Base-by-base conservation (phyloP, 2,329 filamentous ascomycete species). In the Fusarium sp. region DNA sequence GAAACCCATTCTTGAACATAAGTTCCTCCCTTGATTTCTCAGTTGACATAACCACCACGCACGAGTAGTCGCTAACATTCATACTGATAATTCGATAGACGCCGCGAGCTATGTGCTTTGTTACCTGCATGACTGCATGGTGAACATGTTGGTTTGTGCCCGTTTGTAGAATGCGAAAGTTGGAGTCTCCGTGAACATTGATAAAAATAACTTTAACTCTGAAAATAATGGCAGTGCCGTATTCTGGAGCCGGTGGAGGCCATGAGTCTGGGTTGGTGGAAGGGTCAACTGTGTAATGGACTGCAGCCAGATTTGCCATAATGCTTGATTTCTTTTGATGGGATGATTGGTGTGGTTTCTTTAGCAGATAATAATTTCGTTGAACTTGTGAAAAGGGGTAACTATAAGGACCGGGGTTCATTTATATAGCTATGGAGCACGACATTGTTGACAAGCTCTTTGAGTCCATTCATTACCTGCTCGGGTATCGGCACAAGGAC, bases 71-170 rank as follows among this genome's bases (percentile, higher is more conserved):
- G 6, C 43, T 54, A 2, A 39, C 32, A 1, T 54, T 54, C 51
- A 54, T 39, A 6, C 43, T 54, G 0, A 54, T n/a, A 11, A 49
- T 49, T 17, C 33, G 33, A 2, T 60, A 59, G 2, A 52, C n/a
- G 2, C 54, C 25, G 0, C 54, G 20, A 0, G 44, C 32, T 2
- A 59, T 51, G 2, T 59, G 44, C 9, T 60, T 60, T 0, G 54
- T 60, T 4, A 52, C 54, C 20, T 60, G 37, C 0, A n/a, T 39
- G 0, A 60, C 44, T 6, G n/a, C 57, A 4, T 59, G 44, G 7
- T 60, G 23, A 9, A 61, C 17, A 52, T 61, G 23, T 6, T 61
- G 35, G 1, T 60, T 27, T 4, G 54, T 60, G 2, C 54, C 54
- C 3, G 44, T 51, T 19, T 37, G 44, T 1, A 59, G 4, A 1